Percentiles rank a stretch among this genome's conserved stretches.
Evolutionary conservation across 1,284 basidiomycete genomes (phyloP).

Genomic region (Trametes polyzona): DNA sequence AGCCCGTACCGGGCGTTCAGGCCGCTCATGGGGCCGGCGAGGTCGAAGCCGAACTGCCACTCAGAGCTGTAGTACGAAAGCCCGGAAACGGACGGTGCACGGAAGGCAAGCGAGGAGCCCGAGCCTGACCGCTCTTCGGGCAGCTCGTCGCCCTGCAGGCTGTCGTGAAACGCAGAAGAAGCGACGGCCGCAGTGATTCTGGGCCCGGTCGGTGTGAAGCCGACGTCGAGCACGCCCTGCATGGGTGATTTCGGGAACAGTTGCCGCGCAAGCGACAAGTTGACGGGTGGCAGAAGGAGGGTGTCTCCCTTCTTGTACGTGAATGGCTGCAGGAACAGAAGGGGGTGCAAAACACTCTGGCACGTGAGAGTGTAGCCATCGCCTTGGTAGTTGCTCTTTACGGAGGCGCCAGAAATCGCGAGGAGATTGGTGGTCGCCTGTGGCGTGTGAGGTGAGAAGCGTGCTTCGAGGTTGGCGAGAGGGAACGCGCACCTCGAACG

Average conservation of each 20-base stretch:
- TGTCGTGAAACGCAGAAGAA: conserved; percentile 32
- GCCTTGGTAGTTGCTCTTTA: conserved; percentile 32
- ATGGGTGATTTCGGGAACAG: conserved; percentile 37
- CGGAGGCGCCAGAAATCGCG: conserved; percentile 25
- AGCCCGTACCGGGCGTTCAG: conserved; percentile 39
- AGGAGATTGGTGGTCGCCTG: conserved; percentile 38
- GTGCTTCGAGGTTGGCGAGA: neutral
- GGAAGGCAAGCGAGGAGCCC: conserved; percentile 13
- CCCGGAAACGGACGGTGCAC: conserved; percentile 36
- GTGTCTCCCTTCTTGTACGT: conserved; percentile 6
- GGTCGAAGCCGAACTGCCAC: conserved; percentile 34
- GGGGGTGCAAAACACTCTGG: conserved; percentile 15
- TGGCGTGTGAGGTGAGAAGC: conserved; percentile 6
- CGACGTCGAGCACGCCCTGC: conserved; percentile 33
- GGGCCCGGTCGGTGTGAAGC: conserved; percentile 24
- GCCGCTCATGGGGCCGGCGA: conserved; percentile 33
- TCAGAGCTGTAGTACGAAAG: conserved; percentile 33
- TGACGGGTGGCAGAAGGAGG: conserved; percentile 31
- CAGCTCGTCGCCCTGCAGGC: conserved; percentile 18
- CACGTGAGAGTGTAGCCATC: conserved; percentile 33
- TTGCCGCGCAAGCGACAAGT: conserved; percentile 36
- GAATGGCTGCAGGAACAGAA: conserved; percentile 18
- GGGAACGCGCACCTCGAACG: conserved; percentile 40
- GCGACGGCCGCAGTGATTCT: conserved; percentile 28
- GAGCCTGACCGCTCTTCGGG: conserved; percentile 18